Percentiles rank a stretch among this genome's conserved stretches.
Conservation (phyloP, 768 basidiomycete genomes). For the Boletales sp. region DNA sequence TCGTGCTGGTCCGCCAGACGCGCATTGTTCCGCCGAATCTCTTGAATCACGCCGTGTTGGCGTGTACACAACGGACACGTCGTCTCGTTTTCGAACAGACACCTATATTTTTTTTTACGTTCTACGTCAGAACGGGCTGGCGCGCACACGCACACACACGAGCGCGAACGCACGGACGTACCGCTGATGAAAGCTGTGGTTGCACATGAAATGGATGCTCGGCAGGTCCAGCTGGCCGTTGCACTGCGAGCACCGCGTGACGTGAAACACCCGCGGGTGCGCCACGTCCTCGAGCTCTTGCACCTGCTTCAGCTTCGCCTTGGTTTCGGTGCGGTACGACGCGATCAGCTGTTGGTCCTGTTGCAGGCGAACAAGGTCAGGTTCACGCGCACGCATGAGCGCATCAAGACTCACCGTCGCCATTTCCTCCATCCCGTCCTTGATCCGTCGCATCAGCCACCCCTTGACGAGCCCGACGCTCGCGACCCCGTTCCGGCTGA, state of each 20-base stretch:
- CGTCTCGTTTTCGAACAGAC: constrained; percentile 82
- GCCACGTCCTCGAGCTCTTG: constrained; percentile 74
- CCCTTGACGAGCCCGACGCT: constrained; percentile 90
- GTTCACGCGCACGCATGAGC: background rate
- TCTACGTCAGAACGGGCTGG: background rate
- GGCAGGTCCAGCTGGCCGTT: constrained; percentile 89
- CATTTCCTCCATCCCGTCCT: constrained; percentile 69
- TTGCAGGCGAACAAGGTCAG: background rate
- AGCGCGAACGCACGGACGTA: constrained; percentile 28
- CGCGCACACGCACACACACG: too few species aligned
- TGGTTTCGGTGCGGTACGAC: constrained; percentile 43
- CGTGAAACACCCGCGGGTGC: constrained; percentile 87
- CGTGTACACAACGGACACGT: constrained; percentile 89
- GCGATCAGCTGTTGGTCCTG: constrained; percentile 84
- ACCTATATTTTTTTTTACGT: constrained; percentile 42
- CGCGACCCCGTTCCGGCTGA: too few species aligned
- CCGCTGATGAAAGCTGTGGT: constrained; percentile 96
- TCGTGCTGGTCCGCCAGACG: constrained; percentile 80
- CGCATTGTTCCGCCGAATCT: constrained; percentile 85
- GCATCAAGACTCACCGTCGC: constrained; percentile 57
- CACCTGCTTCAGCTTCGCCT: constrained; percentile 73
- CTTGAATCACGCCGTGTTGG: constrained; percentile 84
- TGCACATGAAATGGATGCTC: constrained; percentile 96
- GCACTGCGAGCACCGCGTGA: constrained; percentile 89
- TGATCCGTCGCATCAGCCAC: constrained; percentile 82